phyloP scores from a whole-genome alignment of 2,329 filamentous ascomycete species.

The Cercospora beticola region DNA sequence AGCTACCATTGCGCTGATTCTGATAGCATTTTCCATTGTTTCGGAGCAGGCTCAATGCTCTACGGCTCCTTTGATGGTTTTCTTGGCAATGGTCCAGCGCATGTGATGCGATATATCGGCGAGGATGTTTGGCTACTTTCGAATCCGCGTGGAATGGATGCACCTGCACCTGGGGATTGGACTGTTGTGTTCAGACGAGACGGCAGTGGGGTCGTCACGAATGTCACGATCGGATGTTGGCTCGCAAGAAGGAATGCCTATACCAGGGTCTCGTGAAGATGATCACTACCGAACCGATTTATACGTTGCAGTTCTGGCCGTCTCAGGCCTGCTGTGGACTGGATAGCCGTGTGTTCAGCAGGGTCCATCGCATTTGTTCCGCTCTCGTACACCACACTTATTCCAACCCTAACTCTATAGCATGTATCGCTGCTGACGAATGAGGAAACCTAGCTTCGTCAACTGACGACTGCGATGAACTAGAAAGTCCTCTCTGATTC shows the following conservation, averaged over 20 bases:
- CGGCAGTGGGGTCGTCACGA: conserved; percentile 22
- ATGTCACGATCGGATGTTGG: conserved; percentile 45
- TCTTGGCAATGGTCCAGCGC: conserved; percentile 42
- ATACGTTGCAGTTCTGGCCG: not conserved
- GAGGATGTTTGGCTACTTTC: conserved; percentile 43
- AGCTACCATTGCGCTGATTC: conserved; percentile 41
- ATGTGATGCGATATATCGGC: conserved; percentile 43
- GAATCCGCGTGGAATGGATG: conserved; percentile 45
- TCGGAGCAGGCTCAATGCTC: conserved; percentile 40
- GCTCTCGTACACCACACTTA: too few relatives aligned
- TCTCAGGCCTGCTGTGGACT: not conserved
- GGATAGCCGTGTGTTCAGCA: not conserved
- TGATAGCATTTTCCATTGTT: conserved; percentile 41
- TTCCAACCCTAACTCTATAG: too few relatives aligned
- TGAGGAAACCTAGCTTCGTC: too few relatives aligned
- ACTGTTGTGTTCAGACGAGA: conserved; percentile 40
- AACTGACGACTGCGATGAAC: too few relatives aligned
- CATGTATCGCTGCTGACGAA: not conserved
- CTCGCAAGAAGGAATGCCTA: conserved; percentile 38
- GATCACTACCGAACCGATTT: not conserved
- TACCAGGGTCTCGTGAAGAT: not conserved
- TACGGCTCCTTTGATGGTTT: conserved; percentile 48
- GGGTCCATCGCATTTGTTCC: too few relatives aligned
- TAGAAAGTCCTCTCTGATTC: too few relatives aligned
- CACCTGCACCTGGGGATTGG: conserved; percentile 47